Percentiles rank a stretch among this genome's conserved stretches.
Evolutionary conservation across 805 yeast genomes (phyloP).

Genomic region (Starmera caribaea): DNA sequence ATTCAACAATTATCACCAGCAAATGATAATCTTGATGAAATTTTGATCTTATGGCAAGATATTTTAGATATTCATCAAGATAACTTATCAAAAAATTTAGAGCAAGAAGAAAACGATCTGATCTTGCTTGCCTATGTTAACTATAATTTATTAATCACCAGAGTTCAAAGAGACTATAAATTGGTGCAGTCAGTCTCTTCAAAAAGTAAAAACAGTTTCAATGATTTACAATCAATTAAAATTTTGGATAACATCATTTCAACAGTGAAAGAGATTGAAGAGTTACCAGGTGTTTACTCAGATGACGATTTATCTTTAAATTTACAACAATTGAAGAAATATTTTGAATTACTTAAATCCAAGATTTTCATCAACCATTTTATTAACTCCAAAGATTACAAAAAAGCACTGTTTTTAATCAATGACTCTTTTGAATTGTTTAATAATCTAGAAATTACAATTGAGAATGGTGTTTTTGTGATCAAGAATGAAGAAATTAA

Average conservation of each 20-base stretch:
- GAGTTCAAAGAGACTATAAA: slow-evolving; percentile 62
- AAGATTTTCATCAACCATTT: slow-evolving; percentile 36
- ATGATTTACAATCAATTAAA: slow-evolving; percentile 22
- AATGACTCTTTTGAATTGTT: slow-evolving; percentile 20
- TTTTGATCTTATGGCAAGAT: slow-evolving; percentile 60
- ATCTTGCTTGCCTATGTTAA: slow-evolving; percentile 67
- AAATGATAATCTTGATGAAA: slow-evolving; percentile 41
- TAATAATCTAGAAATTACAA: slow-evolving; percentile 9
- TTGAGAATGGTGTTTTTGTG: slow-evolving; percentile 19
- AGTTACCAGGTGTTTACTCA: slow-evolving; percentile 86
- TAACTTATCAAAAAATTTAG: slow-evolving; percentile 47
- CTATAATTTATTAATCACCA: slow-evolving; percentile 54
- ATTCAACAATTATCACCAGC: slow-evolving; percentile 25
- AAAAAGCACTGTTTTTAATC: slow-evolving; percentile 38
- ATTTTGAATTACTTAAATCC: slow-evolving; percentile 36
- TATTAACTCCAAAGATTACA: slow-evolving; percentile 27
- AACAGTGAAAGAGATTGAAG: slow-evolving; percentile 51
- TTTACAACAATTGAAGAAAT: slow-evolving; percentile 38
- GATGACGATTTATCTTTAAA: slow-evolving; percentile 59
- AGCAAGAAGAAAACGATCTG: slow-evolving; percentile 60
- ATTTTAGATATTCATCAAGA: slow-evolving; percentile 50
- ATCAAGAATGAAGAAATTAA: slow-evolving; percentile 27
- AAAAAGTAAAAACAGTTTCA: slow-evolving; percentile 14
- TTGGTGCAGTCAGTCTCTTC: slow-evolving; percentile 26
- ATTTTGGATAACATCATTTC: slow-evolving; percentile 32